Evolutionary conservation across 2,329 filamentous ascomycete species (phyloP).

Genomic region (Aspergillus pseudoglaucus): DNA sequence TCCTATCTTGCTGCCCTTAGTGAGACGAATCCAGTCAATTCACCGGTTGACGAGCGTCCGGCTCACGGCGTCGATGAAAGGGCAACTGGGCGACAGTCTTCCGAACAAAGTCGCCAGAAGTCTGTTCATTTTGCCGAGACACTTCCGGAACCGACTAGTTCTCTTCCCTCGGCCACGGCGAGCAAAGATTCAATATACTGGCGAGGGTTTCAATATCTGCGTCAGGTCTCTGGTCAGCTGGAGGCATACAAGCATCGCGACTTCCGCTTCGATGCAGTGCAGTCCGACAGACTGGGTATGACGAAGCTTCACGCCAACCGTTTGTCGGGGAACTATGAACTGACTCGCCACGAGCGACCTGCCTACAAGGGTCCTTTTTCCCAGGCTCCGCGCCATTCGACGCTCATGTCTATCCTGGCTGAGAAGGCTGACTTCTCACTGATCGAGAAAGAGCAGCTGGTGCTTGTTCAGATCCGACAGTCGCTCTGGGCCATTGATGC

Average conservation of each 20-base stretch:
- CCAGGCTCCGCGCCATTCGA: conserved; percentile 65
- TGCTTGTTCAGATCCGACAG: conserved; percentile 61
- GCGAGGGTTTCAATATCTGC: conserved; percentile 72
- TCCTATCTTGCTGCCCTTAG: conserved; percentile 64
- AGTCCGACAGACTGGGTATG: conserved; percentile 71
- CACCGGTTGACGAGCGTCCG: conserved; percentile 29
- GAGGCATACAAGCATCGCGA: conserved; percentile 83
- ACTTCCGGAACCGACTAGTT: conserved; percentile 34
- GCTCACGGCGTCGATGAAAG: conserved; percentile 12
- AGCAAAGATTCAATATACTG: conserved; percentile 76
- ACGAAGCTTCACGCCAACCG: conserved; percentile 68
- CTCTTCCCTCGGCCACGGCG: conserved; percentile 33
- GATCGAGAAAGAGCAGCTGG: conserved; percentile 71
- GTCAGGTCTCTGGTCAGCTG: conserved; percentile 56
- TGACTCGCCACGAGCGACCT: conserved; percentile 64
- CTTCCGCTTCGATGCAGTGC: conserved; percentile 79
- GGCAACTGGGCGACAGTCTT: conserved; percentile 9
- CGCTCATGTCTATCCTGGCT: conserved; percentile 55
- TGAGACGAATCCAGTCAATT: conserved; percentile 48
- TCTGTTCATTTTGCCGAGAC: conserved; percentile 27
- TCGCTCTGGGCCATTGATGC: conserved; percentile 59
- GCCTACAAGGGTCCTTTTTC: conserved; percentile 64
- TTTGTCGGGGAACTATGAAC: conserved; percentile 76
- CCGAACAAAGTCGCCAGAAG: conserved; percentile 17
- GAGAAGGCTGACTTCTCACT: conserved; percentile 34